phyloP scores from a whole-genome alignment of 2,329 filamentous ascomycete species.

The Akanthomyces uredinophilus region DNA sequence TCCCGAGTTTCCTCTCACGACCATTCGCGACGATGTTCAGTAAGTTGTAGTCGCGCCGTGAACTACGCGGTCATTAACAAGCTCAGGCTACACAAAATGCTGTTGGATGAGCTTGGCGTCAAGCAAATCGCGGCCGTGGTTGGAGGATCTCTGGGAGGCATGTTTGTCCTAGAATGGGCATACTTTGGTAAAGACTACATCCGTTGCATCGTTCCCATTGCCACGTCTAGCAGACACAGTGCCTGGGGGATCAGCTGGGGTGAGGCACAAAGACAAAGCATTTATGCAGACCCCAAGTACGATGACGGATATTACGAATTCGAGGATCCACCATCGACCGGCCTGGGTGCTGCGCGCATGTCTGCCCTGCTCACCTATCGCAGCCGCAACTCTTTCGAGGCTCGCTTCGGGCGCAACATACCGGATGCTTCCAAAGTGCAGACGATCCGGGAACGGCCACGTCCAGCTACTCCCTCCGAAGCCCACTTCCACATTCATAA shows the following conservation, averaged over 20 bases:
- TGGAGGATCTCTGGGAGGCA: constrained; percentile 81
- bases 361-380: constrained; percentile 92
- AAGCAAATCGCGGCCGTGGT: constrained; percentile 73
- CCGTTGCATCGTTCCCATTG: constrained; percentile 73
- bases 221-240: constrained; percentile 77
- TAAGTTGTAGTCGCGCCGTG: constrained; percentile 38
- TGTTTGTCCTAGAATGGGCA: constrained; percentile 87
- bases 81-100: constrained; percentile 66
- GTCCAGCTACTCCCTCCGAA: constrained; percentile 58
- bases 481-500: constrained; percentile 79
- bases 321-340: constrained; percentile 77
- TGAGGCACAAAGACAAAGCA: constrained; percentile 83
- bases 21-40: constrained; percentile 93
- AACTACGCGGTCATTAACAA: constrained; percentile 17
- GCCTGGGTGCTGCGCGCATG: constrained; percentile 93
- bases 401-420: constrained; percentile 87
- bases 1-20: constrained; percentile 93
- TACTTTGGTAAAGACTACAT: constrained; percentile 88
- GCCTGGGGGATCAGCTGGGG: constrained; percentile 92
- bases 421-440: constrained; percentile 80
- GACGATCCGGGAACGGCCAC: constrained; percentile 67
- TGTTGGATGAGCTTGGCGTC: constrained; percentile 76
- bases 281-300: constrained; percentile 97
- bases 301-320: constrained; percentile 94
- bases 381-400: constrained; percentile 94